Conservation (phyloP, 192 early-diverging fungal species). For the Entophlyctis helioformis region DNA sequence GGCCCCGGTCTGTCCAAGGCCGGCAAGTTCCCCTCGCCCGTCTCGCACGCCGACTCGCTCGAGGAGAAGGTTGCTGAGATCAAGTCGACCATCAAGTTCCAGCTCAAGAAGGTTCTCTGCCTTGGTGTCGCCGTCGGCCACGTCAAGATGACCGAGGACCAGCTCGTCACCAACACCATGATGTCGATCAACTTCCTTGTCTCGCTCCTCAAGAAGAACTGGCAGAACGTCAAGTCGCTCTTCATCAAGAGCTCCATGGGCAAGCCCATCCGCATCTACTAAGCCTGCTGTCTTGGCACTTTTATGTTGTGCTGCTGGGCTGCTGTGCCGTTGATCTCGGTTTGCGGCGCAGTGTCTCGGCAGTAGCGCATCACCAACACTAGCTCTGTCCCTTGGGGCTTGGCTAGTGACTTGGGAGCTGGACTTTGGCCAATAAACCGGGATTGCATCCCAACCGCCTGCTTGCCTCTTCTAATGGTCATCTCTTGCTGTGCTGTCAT, state of each 20-base stretch:
- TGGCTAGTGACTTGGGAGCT: no score
- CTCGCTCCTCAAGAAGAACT: slow-evolving; percentile 96
- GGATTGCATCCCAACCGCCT: no score
- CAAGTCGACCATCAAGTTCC: slow-evolving; percentile 98
- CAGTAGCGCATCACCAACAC: no score
- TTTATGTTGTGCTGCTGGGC: no score
- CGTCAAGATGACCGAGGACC: slow-evolving; percentile 88
- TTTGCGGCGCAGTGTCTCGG: no score
- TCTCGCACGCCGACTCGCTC: slow-evolving; percentile 79
- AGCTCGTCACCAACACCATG: slow-evolving; percentile 94
- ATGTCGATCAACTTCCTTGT: slow-evolving; percentile 97
- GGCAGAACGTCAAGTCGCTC: slow-evolving; percentile 98
- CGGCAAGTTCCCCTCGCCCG: slow-evolving; percentile 96
- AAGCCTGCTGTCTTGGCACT: slow-evolving; percentile 14
- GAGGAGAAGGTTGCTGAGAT: slow-evolving; percentile 82
- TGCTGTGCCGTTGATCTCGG: no score
- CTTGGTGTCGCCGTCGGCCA: slow-evolving; percentile 93
- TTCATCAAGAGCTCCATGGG: slow-evolving; percentile 98
- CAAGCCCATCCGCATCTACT: slow-evolving; percentile 83
- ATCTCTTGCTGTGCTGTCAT: no score
- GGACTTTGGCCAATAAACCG: no score
- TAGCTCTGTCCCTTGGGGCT: no score
- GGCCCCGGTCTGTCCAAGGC: slow-evolving; percentile 98
- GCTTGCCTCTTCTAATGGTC: no score
- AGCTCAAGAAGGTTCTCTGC: slow-evolving; percentile 98